Evolutionary conservation across 1,284 basidiomycete species (phyloP), one percentile per base, ranked within the genome.

Genomic region (Cerrena zonata): DNA sequence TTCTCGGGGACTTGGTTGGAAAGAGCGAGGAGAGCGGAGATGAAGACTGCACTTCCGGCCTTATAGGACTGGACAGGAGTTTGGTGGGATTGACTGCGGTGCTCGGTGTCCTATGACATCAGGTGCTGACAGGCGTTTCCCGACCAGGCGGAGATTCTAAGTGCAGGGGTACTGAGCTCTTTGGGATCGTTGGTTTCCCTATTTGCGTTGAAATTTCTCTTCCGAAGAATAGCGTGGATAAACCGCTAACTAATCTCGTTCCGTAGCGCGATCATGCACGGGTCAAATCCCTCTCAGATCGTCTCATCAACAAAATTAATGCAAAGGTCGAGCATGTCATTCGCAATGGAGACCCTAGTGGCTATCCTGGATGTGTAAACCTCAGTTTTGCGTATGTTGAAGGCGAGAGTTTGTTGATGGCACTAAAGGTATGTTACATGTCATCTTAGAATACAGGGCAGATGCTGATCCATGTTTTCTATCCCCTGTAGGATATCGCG

Each of bases 381-480:
- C 76, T 99, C 40, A 94, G 90, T 54, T 99, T 98, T 68, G 84
- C 94, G 11, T 99, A 97, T 66, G 94, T 99, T 41, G 95, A 99
- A 67, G 95, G 95, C 25, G 95, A 99, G 72, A 94, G 91, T 64
- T 78, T 99, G 55, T 72, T 99, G 56, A 99, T 99, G 96, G 95
- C 96, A 18, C 72, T 99, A 60, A 99, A 99, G 80, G 95, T 96
- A 62, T 69, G 85, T 56, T 13, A 11, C 12, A 41, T 41, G 10
- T 41, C 21, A 41, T 22, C 13, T 41, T 41, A 10, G 19, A 10
- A 22, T 11, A 10, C 21, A n/a, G n/a, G n/a, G n/a, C n/a, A n/a
- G n/a, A n/a, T n/a, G n/a, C n/a, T n/a, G n/a, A n/a, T n/a, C 21
- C 10, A 41, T 41, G 21, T 22, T 41, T n/a, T n/a, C 26, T 21